Conservation (phyloP, 2,329 filamentous ascomycete species). For the Hypoxylon sp. region DNA sequence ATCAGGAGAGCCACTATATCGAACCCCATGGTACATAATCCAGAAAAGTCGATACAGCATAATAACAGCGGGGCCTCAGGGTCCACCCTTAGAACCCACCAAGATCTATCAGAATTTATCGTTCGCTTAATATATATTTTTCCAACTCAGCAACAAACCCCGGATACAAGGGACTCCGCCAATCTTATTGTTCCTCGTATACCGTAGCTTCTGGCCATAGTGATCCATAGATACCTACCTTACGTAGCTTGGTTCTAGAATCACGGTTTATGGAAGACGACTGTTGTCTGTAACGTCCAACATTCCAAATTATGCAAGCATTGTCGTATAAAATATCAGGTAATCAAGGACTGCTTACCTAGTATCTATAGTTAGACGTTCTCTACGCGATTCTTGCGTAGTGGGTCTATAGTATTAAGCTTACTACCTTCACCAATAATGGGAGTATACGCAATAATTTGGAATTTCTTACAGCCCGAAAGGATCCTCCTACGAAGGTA, state of each 20-base stretch:
- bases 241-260: background rate
- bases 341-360: slow-evolving; percentile 1
- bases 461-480: slow-evolving; percentile 1
- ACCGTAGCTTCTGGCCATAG: slow-evolving; percentile 1
- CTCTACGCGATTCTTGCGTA: background rate
- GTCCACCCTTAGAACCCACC: slow-evolving; percentile 10
- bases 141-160: background rate
- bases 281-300: slow-evolving; percentile 13
- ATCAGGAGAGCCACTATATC: background rate
- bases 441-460: slow-evolving; percentile 12
- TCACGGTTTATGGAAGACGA: background rate
- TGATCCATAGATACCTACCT: background rate
- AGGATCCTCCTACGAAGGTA: slow-evolving; percentile 17
- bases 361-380: background rate
- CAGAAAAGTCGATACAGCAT: slow-evolving; percentile 5
- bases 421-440: slow-evolving; percentile 23
- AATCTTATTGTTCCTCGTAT: slow-evolving; percentile 3
- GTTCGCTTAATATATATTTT: slow-evolving; percentile 2
- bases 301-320: slow-evolving; percentile 3
- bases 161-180: background rate
- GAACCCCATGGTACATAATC: background rate
- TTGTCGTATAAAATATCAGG: background rate
- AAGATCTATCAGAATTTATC: slow-evolving; percentile 22
- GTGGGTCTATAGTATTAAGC: slow-evolving; percentile 11
- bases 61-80: slow-evolving; percentile 7